Evolutionary conservation across 345 rosid species (phyloP).

Genomic region (Hibiscus tridactylites): DNA sequence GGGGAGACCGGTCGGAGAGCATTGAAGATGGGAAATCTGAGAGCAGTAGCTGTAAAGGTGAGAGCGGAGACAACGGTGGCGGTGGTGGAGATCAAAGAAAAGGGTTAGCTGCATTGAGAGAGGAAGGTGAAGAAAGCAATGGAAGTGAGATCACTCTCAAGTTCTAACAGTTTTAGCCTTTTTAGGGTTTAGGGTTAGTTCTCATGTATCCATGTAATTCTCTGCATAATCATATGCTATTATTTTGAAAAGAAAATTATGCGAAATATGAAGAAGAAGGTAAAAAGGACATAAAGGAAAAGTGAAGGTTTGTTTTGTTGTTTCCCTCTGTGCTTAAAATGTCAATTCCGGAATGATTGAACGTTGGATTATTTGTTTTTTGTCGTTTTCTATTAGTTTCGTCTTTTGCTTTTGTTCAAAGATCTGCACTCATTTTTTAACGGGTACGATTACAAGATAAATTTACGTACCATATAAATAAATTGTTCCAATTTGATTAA

Average conservation of each 20-base stretch:
- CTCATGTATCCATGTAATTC: too few relatives aligned
- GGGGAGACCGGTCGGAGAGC: slow-evolving; percentile 60
- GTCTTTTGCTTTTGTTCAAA: neutral
- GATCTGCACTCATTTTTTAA: slow-evolving; percentile 3
- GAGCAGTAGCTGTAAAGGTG: slow-evolving; percentile 72
- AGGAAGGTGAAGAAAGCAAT: slow-evolving; percentile 69
- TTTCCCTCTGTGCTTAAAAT: neutral
- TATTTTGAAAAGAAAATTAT: neutral
- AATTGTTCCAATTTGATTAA: too few relatives aligned
- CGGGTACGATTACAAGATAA: too few relatives aligned
- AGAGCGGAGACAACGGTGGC: slow-evolving; percentile 38
- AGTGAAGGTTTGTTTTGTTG: slow-evolving; percentile 16
- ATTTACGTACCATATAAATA: too few relatives aligned
- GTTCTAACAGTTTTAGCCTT: slow-evolving; percentile 25
- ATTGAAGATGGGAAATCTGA: slow-evolving; percentile 80
- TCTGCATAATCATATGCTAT: neutral
- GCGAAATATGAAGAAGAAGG: slow-evolving; percentile 16
- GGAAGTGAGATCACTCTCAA: slow-evolving; percentile 91
- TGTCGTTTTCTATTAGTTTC: slow-evolving; percentile 3
- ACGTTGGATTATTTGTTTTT: slow-evolving; percentile 11
- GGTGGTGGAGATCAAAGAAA: slow-evolving; percentile 41
- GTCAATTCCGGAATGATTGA: slow-evolving; percentile 9
- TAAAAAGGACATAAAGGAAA: slow-evolving; percentile 19
- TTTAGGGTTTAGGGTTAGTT: slow-evolving; percentile 26
- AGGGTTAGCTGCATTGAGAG: slow-evolving; percentile 61